Conservation (phyloP, 2,329 filamentous ascomycete genomes). For the Xylaria polymorpha region DNA sequence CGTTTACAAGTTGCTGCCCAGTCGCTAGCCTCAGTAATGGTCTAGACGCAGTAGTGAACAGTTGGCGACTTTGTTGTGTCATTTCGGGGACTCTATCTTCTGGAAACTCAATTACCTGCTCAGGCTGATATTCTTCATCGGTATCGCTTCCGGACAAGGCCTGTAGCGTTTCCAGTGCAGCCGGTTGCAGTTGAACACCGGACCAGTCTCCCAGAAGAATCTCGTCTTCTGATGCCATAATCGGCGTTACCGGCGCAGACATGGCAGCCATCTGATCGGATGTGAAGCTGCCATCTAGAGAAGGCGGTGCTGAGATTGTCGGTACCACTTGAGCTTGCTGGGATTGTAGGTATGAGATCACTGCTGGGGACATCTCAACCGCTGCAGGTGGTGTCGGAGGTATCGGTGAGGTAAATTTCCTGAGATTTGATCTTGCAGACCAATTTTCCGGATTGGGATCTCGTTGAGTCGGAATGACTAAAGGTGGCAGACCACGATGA, state of each 20-base stretch:
- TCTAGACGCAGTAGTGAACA: slow-evolving; percentile 58
- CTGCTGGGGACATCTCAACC: slow-evolving; percentile 80
- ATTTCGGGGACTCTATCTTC: slow-evolving; percentile 61
- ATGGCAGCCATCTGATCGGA: slow-evolving; percentile 87
- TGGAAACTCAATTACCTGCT: slow-evolving; percentile 65
- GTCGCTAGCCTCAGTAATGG: slow-evolving; percentile 55
- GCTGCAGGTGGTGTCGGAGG: slow-evolving; percentile 72
- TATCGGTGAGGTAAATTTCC: slow-evolving; percentile 67
- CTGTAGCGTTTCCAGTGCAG: slow-evolving; percentile 82
- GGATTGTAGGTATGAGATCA: slow-evolving; percentile 75
- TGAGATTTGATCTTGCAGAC: slow-evolving; percentile 59
- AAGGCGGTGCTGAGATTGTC: slow-evolving; percentile 82
- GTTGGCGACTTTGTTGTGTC: slow-evolving; percentile 62
- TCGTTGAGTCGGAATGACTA: slow-evolving; percentile 63
- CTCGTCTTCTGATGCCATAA: slow-evolving; percentile 68
- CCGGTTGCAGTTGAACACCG: slow-evolving; percentile 80
- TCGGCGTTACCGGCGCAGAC: slow-evolving; percentile 86
- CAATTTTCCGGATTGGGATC: slow-evolving; percentile 54
- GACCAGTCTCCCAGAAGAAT: slow-evolving; percentile 73
- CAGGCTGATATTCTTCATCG: slow-evolving; percentile 71
- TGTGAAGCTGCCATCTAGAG: slow-evolving; percentile 86
- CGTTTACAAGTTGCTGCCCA: slow-evolving; percentile 65
- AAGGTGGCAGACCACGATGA: slow-evolving; percentile 57
- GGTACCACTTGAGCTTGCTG: slow-evolving; percentile 75
- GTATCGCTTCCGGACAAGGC: slow-evolving; percentile 71